Percentiles rank a stretch among this genome's conserved stretches.
These are phyloP conservation scores for Saccharomyces eubayanus DNA, from an alignment of 805 yeast genomes.

Conservation along the genomic window DNA sequence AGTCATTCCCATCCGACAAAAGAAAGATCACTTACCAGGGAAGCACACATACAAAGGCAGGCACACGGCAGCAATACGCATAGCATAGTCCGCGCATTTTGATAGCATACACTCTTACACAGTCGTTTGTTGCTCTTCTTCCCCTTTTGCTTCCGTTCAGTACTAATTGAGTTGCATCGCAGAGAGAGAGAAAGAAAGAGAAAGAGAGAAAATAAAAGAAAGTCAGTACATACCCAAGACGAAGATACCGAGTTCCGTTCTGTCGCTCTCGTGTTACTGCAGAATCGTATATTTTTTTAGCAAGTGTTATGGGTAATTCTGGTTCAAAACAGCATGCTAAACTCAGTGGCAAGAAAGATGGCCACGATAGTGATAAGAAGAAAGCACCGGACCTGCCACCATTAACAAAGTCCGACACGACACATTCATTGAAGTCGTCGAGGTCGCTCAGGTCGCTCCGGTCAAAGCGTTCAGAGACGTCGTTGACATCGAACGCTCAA, in stretches of 20 bases:
- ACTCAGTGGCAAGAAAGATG: conserved; percentile 9
- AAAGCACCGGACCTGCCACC: conserved; percentile 25
- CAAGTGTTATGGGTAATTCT: conserved; percentile 38
- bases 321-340: conserved; percentile 34
- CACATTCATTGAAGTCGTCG: conserved; percentile 40
- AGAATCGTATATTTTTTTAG: not conserved
- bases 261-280: not conserved
- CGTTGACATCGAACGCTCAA: conserved; percentile 20
- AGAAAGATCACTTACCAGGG: not conserved
- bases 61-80: not conserved
- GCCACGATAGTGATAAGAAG: conserved; percentile 2
- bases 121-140: not conserved
- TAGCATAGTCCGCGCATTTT: not conserved
- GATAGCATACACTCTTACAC: not conserved
- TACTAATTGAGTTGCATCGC: not conserved
- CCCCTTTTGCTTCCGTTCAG: conserved; percentile 6
- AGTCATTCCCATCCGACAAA: not conserved
- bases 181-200: not conserved
- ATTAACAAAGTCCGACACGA: conserved; percentile 48
- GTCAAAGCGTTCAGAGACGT: conserved; percentile 27
- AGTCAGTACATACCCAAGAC: not conserved
- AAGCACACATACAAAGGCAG: not conserved
- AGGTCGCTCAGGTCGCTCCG: conserved; percentile 38
- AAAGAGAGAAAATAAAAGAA: not conserved
- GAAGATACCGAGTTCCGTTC: not conserved